Base-by-base conservation (phyloP, 257 asterid species). In the Rubia yunnanensis region DNA sequence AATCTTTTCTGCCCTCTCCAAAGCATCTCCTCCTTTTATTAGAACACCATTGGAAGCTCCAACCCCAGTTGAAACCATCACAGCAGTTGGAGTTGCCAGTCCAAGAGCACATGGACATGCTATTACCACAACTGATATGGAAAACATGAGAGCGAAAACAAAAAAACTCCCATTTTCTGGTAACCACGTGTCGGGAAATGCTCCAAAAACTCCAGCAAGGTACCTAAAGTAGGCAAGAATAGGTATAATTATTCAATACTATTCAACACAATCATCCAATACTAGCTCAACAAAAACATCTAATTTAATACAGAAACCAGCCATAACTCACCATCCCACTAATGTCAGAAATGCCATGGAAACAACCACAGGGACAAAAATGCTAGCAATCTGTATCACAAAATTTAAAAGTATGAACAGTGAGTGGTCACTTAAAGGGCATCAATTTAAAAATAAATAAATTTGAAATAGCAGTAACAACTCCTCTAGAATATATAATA, bases 91-190 rank as follows among this genome's bases (percentile, higher is more conserved):
- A 72, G 99, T 94, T 63, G 99, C 99, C 85, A 94, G 78, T 20
- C 99, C 99, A 84, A 94, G 98, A 61, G 99, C 99, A 69, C 99
- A 94, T 34, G 99, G 98, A 46, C 99, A 94, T 72, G 99, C 95
- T 72, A 94, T 84, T 72, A 94, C 99, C 22, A 94, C 87, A 62
- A 88, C 96, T 36, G 99, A 84, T 82, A 94, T 90, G 48, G 99
- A 80, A 78, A 94, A 94, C 99, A 90, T 94, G 72, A 94, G 96
- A 53, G 99, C 79, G 68, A 94, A 94, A 48, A 94, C 96, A 77
- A 94, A 94, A 72, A 82, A 79, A 69, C 82, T 94, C 73, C 92
- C 82, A 76, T 88, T 81, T 76, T 86, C 89, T 1, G 92, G 97
- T 48, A 94, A 81, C 99, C 99, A 94, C 49, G 85, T 81, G 63